phyloP scores from a whole-genome alignment of 176 grass and related monocot species.

The Phoenix dactylifera region DNA sequence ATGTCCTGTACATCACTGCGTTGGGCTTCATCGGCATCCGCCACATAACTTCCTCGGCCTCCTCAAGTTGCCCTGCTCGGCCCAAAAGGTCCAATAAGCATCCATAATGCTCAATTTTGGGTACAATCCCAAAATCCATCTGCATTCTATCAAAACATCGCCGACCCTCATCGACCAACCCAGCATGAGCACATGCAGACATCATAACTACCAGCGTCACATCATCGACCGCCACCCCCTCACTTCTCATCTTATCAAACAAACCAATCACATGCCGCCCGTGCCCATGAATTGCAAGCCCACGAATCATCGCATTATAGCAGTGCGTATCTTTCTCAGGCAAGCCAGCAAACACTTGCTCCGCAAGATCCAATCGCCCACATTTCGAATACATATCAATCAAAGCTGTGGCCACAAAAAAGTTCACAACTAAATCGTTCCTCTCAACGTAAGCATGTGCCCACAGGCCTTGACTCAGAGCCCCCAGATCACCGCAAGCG shows the following conservation, averaged over 20 bases:
- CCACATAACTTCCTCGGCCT: constrained; percentile 7
- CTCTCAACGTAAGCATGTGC: constrained; percentile 22
- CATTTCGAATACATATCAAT: constrained; percentile 35
- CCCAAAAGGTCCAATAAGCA: constrained; percentile 18
- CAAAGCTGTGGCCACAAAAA: constrained; percentile 26
- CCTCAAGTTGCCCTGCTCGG: constrained; percentile 2
- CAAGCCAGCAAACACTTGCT: constrained; percentile 20
- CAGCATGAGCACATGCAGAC: constrained; percentile 31
- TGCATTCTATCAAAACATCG: constrained; percentile 26
- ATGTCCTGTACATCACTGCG: constrained; percentile 7
- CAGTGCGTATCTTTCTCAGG: constrained; percentile 25
- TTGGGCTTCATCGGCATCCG: constrained; percentile 13
- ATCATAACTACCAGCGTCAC: constrained; percentile 30
- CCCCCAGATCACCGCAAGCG: constrained; percentile 27
- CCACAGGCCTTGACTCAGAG: constrained; percentile 30
- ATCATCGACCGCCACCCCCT: constrained; percentile 13
- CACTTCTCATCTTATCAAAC: constrained; percentile 24
- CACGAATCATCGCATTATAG: constrained; percentile 44
- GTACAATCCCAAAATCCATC: constrained; percentile 25
- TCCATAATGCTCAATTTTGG: constrained; percentile 25
- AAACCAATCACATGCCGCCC: constrained; percentile 17
- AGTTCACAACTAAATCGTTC: constrained; percentile 5
- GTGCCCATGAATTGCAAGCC: constrained; percentile 25
- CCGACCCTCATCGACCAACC: constrained; percentile 31
- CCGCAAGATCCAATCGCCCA: constrained; percentile 28